Conservation (phyloP, 1,139 yeast species). For the Ashbya aceris region DNA sequence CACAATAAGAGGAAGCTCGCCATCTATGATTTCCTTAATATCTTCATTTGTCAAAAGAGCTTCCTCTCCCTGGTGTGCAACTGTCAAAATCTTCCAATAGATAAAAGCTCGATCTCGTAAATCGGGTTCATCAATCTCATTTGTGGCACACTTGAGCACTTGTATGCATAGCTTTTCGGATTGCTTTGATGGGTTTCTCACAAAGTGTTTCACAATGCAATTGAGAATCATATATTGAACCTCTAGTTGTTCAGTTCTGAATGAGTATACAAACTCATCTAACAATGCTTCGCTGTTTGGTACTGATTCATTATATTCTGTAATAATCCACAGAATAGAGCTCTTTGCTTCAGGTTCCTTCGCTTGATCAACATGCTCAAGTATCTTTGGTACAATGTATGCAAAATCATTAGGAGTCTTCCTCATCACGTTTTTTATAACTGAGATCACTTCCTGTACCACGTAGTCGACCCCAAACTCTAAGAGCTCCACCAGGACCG, state of each 20-base stretch:
- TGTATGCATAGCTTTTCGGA: conserved; percentile 47
- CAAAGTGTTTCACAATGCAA: conserved; percentile 62
- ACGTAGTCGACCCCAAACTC: conserved; percentile 64
- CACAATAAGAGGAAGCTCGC: conserved; percentile 53
- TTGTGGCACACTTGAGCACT: conserved; percentile 63
- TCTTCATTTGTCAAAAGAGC: conserved; percentile 15
- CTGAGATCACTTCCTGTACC: conserved; percentile 73
- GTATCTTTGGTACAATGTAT: conserved; percentile 26
- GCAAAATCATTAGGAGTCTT: conserved; percentile 52
- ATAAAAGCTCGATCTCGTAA: conserved; percentile 76
- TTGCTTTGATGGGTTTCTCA: conserved; percentile 46
- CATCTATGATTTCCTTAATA: conserved; percentile 46
- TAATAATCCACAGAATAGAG: conserved; percentile 77
- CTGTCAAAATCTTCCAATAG: conserved; percentile 73
- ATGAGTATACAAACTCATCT: conserved; percentile 19
- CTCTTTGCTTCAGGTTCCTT: conserved; percentile 76
- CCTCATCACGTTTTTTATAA: conserved; percentile 66
- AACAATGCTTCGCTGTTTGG: conserved; percentile 20
- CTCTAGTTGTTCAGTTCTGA: conserved; percentile 43
- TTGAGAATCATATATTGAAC: conserved; percentile 71
- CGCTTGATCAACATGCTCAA: conserved; percentile 35
- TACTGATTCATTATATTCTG: conserved; percentile 48
- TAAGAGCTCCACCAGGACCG: conserved; percentile 49
- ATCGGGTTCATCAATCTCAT: conserved; percentile 70
- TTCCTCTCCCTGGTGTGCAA: conserved; percentile 23